phyloP scores from a whole-genome alignment of 2,329 filamentous ascomycete genomes.

The Simplicillium aogashimaense region DNA sequence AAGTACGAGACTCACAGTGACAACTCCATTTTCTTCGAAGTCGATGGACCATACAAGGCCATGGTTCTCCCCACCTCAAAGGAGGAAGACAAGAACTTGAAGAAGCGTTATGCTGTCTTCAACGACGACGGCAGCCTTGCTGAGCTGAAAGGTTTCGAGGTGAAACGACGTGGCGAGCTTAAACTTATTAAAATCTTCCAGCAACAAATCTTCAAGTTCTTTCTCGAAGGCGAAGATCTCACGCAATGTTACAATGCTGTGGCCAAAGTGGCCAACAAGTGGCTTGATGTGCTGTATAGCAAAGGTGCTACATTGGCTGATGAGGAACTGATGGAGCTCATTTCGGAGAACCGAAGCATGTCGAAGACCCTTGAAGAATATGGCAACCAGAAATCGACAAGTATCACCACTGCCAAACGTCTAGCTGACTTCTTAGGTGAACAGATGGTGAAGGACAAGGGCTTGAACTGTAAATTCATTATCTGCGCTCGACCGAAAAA shows the following conservation, averaged over 20 bases:
- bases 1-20: constrained; percentile 96
- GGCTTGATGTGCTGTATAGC: constrained; percentile 88
- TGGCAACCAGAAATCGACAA: constrained; percentile 88
- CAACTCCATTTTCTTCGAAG: constrained; percentile 99
- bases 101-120: constrained; percentile 98
- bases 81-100: constrained; percentile 98
- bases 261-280: constrained; percentile 88
- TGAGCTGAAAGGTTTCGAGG: constrained; percentile 93
- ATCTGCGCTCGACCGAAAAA: constrained; percentile 81
- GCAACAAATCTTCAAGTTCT: constrained; percentile 98
- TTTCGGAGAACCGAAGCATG: constrained; percentile 99
- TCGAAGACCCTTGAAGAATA: constrained; percentile 95
- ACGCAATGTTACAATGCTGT: constrained; percentile 85
- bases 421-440: constrained; percentile 93
- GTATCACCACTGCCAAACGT: constrained; percentile 95
- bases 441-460: constrained; percentile 99
- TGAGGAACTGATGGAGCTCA: constrained; percentile 97
- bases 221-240: constrained; percentile 81
- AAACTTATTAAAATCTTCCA: constrained; percentile 99
- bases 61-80: constrained; percentile 98
- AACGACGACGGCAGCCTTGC: constrained; percentile 94
- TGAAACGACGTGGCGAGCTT: constrained; percentile 93
- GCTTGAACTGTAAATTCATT: constrained; percentile 98
- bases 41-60: constrained; percentile 92
- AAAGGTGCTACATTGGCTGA: constrained; percentile 86